A percentile compares a stretch with the other conserved stretches of the same genome.
These are phyloP conservation scores for Pyricularia pennisetigena DNA, from an alignment of 2,329 filamentous ascomycete genomes.

Conservation along the genomic window DNA sequence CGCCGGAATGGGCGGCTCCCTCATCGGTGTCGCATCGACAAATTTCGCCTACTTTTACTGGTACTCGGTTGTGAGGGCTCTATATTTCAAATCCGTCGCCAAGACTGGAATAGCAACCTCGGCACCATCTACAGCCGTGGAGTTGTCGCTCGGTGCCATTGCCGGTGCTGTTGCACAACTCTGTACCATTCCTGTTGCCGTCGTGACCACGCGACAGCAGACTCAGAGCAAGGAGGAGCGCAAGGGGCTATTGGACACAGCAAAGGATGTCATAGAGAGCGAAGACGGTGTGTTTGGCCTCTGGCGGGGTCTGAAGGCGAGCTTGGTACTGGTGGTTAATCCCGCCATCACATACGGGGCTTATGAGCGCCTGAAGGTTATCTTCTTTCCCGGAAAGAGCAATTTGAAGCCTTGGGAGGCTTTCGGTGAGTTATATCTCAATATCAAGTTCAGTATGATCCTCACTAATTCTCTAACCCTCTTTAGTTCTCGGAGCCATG, in stretches of 20 bases:
- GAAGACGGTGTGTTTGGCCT: conserved; percentile 84
- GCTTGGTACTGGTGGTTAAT: conserved; percentile 89
- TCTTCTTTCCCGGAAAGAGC: conserved; percentile 67
- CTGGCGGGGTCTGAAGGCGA: conserved; percentile 93
- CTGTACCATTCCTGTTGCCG: conserved; percentile 92
- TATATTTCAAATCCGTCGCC: conserved; percentile 57
- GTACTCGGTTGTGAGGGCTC: conserved; percentile 78
- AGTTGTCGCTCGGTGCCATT: conserved; percentile 75
- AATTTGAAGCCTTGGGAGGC: conserved; percentile 77
- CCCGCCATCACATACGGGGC: conserved; percentile 96
- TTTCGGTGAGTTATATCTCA: conserved; percentile 58
- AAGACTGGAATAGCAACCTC: conserved; percentile 23
- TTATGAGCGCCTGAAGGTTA: conserved; percentile 77
- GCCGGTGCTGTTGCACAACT: conserved; percentile 87
- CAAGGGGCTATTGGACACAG: conserved; percentile 81
- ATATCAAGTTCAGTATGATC: not conserved
- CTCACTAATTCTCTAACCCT: not conserved
- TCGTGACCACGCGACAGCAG: conserved; percentile 92
- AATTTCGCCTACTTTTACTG: conserved; percentile 99
- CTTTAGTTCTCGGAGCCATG: conserved; percentile 73
- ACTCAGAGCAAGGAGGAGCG: conserved; percentile 77
- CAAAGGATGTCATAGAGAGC: conserved; percentile 76
- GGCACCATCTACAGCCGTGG: conserved; percentile 60
- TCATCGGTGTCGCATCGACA: conserved; percentile 88
- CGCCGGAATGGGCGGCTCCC: conserved; percentile 73